Evolutionary conservation across 1,139 yeast species (phyloP), one percentile per base, ranked within the genome.

Genomic region (Scheffersomyces insectosa): DNA sequence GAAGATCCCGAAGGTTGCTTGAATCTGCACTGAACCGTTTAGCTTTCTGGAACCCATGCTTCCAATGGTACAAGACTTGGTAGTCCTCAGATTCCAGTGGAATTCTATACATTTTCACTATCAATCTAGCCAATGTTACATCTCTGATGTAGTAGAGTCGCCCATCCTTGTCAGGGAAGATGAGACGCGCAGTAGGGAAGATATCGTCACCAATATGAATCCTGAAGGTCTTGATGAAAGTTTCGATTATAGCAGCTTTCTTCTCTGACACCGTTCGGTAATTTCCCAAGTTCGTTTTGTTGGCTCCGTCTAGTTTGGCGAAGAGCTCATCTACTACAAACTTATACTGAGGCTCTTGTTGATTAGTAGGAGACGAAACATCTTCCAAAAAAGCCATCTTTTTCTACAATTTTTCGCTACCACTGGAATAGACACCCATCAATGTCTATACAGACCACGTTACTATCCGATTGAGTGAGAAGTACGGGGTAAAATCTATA

Each of bases 191-290:
- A 0, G 83, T 82, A 0, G 95, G 93, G 52, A 75, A 83, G 4
- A 89, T 73, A 59, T 90, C 83, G 28, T 72, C 61, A 0, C 96
- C 96, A 3, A 88, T 85, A 28, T 80, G 79, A 11, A 68, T 65
- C 43, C 83, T 70, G 84, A 90, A 90, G 20, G 76, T 66, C 3
- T 67, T 61, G 38, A 87, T 70, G 59, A 88, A 91, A 12, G 61
- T 51, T 51, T 64, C 45, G 66, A 72, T 41, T 59, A 65, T 48
- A 51, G 62, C 43, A 46, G 61, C 51, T 67, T 75, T 62, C 53
- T 66, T 57, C 40, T 67, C 54, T 39, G 68, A 50, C 12, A 65
- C 52, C 35, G 62, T 62, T 2, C 57, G 46, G 43, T 62, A 66
- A 20, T 55, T 52, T 6, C 68, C 70, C 7, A 66, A 46, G 20